Base-by-base conservation (phyloP, 139 green algal genomes). In the Micromonas commoda region DNA sequence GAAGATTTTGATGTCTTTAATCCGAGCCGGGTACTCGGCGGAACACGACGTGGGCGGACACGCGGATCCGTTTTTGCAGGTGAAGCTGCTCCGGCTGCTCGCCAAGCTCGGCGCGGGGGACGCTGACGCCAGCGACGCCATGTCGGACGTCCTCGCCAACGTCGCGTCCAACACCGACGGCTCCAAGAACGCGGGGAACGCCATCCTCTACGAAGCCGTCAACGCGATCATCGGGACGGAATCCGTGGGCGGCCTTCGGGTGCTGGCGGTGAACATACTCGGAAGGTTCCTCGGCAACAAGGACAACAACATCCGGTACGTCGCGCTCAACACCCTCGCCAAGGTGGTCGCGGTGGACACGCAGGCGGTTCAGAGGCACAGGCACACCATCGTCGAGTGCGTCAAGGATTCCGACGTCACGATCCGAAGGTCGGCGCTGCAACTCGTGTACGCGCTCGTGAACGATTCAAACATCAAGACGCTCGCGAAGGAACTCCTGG, bases 231-330 rank as follows among this genome's bases (percentile, higher is more conserved):
- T 98, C 85, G 91, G 87, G 31, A 87, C 97, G 32, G 92, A 98
- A 80, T 82, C 82, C 79, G 93, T 96, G 52, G 88, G 90, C 35
- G 93, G 94, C 20, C 88, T 99, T 80, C 89, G 95, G 16, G 91
- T 97, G 57, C 88, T 99, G 71, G 95, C 94, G 24, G 89, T 99
- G 78, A 98, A 98, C 86, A 97, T 97, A 61, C 85, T 99, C 77
- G 95, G 94, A 67, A 82, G 91, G 53, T 98, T 97, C 83, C 85
- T 97, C 64, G 83, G 82, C 31, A 93, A 94, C 75, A 73, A 78
- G 31, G 85, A 89, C 67, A 89, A 89, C 74, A 89, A 89, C 77
- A 85, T 88, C 52, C 65, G 83, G 63, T 99, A 99, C 83, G 95
- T 99, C 74, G 94, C 95, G 33, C 89, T 99, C 29, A 95, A 97